These are phyloP conservation scores for Russula olivacea DNA, from an alignment of 768 basidiomycete species.

Conservation along the genomic window DNA sequence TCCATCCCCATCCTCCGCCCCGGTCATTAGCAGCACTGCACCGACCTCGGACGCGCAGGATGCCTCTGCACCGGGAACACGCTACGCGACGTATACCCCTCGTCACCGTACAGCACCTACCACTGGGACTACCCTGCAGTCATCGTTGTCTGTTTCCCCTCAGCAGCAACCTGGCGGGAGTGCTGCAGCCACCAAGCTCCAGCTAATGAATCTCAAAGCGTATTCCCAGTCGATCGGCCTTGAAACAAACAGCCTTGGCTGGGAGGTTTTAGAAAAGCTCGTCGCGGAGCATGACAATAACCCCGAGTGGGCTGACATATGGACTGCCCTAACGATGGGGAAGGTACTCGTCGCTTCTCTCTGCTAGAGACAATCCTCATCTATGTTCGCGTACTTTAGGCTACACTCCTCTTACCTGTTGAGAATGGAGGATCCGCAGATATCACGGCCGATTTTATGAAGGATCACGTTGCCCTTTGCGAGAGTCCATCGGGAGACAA, in stretches of 20 bases:
- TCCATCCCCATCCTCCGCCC: constrained; percentile 32
- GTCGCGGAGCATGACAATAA: constrained; percentile 45
- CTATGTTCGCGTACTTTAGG: constrained; percentile 39
- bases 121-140: constrained; percentile 38
- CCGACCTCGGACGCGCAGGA: constrained; percentile 18
- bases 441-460: constrained; percentile 68
- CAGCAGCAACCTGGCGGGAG: constrained; percentile 48
- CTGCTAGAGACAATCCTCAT: background rate
- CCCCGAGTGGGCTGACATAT: constrained; percentile 65
- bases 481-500: constrained; percentile 43
- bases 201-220: constrained; percentile 67
- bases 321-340: constrained; percentile 53
- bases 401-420: constrained; percentile 72
- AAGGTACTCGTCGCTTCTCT: constrained; percentile 43
- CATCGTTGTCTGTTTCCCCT: constrained; percentile 35
- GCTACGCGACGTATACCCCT: constrained; percentile 76
- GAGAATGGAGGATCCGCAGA: constrained; percentile 49
- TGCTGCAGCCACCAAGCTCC: constrained; percentile 56
- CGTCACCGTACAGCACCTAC: constrained; percentile 53
- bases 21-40: constrained; percentile 26
- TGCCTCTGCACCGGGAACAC: constrained; percentile 32
- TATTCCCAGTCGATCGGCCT: constrained; percentile 65
- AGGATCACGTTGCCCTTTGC: constrained; percentile 74
- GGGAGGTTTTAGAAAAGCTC: constrained; percentile 72
- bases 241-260: constrained; percentile 58